Conservation (phyloP, 2,329 filamentous ascomycete species). For the Lasiodiplodia sp. region DNA sequence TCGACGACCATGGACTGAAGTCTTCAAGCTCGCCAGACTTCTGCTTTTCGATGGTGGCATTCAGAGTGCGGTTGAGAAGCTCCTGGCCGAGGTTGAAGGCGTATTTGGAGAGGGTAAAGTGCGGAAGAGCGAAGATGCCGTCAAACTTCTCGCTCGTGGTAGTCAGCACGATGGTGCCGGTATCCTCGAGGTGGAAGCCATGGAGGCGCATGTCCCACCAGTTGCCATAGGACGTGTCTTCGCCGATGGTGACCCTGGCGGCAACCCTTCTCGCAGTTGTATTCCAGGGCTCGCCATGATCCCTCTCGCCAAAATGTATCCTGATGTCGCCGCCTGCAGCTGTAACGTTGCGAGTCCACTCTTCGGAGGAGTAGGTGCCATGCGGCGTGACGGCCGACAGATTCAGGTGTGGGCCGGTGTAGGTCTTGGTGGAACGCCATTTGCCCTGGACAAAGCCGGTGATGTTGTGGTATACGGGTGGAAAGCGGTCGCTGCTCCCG, state of each 20-base stretch:
- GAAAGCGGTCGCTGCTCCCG: constrained; percentile 16
- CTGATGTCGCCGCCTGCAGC: constrained; percentile 73
- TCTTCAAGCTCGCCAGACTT: constrained; percentile 62
- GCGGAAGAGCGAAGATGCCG: constrained; percentile 89
- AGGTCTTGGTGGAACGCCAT: constrained; percentile 65
- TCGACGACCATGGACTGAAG: constrained; percentile 78
- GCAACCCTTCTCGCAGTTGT: constrained; percentile 70
- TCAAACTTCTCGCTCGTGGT: constrained; percentile 92
- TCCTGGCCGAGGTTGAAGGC: constrained; percentile 57
- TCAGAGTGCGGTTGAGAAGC: constrained; percentile 77
- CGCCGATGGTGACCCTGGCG: constrained; percentile 75
- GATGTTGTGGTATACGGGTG: constrained; percentile 70
- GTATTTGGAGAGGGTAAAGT: constrained; percentile 71
- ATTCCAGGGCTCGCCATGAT: constrained; percentile 43
- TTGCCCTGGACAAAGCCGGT: constrained; percentile 79
- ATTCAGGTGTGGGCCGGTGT: constrained; percentile 45
- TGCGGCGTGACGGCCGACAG: constrained; percentile 66
- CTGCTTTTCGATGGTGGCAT: constrained; percentile 71
- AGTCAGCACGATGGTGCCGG: constrained; percentile 80
- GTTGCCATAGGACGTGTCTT: constrained; percentile 71
- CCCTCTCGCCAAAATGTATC: constrained; percentile 69
- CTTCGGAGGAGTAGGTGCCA: constrained; percentile 69
- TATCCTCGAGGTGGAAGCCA: constrained; percentile 85
- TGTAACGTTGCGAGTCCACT: constrained; percentile 84
- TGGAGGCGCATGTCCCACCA: constrained; percentile 82